Base-by-base conservation (phyloP, 352 stramenopile species). In the Globisporangium orthogonon region DNA sequence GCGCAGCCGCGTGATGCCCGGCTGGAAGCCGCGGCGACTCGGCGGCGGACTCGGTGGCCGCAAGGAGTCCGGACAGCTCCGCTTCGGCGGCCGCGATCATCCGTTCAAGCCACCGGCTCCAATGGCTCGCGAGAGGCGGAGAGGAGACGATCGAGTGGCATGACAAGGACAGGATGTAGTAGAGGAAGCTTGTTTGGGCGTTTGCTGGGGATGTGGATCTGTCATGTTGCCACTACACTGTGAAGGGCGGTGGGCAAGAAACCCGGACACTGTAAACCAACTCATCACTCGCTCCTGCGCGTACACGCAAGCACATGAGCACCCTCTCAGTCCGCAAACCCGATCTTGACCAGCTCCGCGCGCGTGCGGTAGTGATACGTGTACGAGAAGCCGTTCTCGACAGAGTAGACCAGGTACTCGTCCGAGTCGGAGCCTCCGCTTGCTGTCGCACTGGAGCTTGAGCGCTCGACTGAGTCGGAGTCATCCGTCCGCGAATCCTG, bases 51-150 rank as follows among this genome's bases (percentile, higher is more conserved):
- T 94, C n/a, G 80, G 84, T 3, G 82, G 84, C 0, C 68, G 67
- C 14, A 92, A 92, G 60, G 78, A 94, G 67, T 92, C 82, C 0
- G 84, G 84, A 0, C 84, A 94, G 62, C 70, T 94, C 9, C 84
- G 84, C 45, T 94, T 94, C 65, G 84, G 84, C 7, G 84, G 84
- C 7, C 67, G 81, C 18, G 79, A 91, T 30, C 73, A 70, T n/a
- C 82, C 84, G 15, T 94, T 92, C 61, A 76, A 71, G 18, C 72
- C 76, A 9, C 72, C 79, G 6, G 33, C 4, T 37, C 9, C 18
- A 29, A 9, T n/a, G 7, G 41, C n/a, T 46, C 13, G 13, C 18
- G 9, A 7, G 40, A 46, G 40, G 14, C 14, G 14, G 11, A 15
- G 6, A 18, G 13, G 40, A 46, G 9, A 46, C n/a, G 40, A 46